Evolutionary conservation across 83 land plant genomes (phyloP).

Genomic region (Thuja plicata): DNA sequence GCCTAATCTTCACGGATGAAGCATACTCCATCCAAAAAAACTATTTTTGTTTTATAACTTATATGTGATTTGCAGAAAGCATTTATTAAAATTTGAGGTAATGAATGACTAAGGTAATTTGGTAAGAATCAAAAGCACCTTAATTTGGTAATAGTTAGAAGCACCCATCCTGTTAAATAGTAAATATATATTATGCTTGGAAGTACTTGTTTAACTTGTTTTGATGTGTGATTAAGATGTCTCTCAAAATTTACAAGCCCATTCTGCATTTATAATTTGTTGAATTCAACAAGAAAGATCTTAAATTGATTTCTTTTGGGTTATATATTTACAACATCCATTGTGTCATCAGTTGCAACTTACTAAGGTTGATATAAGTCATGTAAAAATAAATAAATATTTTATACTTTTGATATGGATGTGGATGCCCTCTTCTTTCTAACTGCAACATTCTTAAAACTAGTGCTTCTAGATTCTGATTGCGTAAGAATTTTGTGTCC

Average conservation of each 20-base stretch:
- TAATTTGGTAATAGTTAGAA: background rate
- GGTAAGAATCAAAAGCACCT: background rate
- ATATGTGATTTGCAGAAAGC: background rate
- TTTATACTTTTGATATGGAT: too few relatives aligned
- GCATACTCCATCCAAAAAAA: too few relatives aligned
- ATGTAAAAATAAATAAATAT: too few relatives aligned
- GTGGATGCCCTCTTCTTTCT: too few relatives aligned
- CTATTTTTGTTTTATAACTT: background rate
- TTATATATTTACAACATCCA: background rate
- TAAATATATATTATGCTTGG: too few relatives aligned
- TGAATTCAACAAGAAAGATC: background rate
- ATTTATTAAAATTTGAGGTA: background rate
- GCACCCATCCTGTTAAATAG: background rate
- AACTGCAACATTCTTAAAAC: too few relatives aligned
- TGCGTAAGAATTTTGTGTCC: too few relatives aligned
- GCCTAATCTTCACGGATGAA: too few relatives aligned
- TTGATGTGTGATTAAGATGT: background rate
- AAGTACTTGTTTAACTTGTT: background rate
- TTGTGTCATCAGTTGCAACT: background rate
- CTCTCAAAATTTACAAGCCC: background rate
- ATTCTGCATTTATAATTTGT: background rate
- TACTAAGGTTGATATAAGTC: background rate
- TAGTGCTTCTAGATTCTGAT: too few relatives aligned
- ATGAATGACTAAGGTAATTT: background rate
- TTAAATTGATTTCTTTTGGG: background rate